These are phyloP conservation scores for Plasmodium malariae DNA, from an alignment of 169 alveolate genomes.

Conservation along the genomic window DNA sequence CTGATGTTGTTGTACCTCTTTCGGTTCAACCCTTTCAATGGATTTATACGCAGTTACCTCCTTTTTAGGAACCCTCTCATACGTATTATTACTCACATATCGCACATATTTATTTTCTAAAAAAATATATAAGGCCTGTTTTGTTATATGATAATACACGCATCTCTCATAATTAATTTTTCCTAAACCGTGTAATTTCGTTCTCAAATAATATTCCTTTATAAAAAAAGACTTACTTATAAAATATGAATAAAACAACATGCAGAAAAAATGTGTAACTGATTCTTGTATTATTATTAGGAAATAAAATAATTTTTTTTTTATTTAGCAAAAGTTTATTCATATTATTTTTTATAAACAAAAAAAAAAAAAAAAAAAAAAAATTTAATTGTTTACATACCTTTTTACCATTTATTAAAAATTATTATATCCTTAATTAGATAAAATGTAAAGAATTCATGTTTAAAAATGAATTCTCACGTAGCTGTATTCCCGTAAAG, in stretches of 20 bases:
- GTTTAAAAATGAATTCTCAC: not conserved
- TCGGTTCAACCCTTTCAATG: too few species aligned
- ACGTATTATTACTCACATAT: not conserved
- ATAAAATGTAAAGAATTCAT: not conserved
- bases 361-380: not conserved
- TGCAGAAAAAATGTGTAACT: conserved; percentile 6
- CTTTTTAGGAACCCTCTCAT: not conserved
- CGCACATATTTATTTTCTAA: not conserved
- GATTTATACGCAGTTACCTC: too few species aligned
- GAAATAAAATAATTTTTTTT: not conserved
- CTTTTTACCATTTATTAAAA: not conserved
- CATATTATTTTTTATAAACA: not conserved
- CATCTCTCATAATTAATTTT: conserved; percentile 11
- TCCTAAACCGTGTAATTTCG: not conserved
- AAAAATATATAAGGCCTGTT: not conserved
- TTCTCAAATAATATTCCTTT: not conserved
- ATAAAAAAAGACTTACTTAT: not conserved
- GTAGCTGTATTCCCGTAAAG: not conserved
- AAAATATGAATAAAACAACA: not conserved
- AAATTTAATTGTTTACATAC: not conserved
- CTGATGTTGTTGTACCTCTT: too few species aligned
- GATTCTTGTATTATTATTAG: not conserved
- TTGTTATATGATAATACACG: not conserved
- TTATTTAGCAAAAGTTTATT: not conserved
- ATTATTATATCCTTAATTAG: too few species aligned